Percentiles rank a stretch among this genome's conserved stretches.
Conservation (phyloP, 148 eudicot species). For the Rhododendron griersonianum region DNA sequence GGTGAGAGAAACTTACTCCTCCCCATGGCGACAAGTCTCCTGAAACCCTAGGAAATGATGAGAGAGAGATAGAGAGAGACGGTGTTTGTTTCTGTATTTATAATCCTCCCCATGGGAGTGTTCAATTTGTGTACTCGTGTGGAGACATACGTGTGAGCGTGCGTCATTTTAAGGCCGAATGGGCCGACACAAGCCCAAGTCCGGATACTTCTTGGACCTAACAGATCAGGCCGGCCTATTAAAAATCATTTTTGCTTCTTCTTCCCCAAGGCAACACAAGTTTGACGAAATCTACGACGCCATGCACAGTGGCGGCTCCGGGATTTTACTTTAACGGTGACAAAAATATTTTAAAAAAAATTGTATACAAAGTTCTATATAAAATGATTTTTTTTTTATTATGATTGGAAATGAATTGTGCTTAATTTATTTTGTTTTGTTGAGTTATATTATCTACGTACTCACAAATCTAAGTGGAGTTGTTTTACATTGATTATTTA, state of each 20-base stretch:
- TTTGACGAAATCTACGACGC: not conserved
- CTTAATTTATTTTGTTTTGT: too few species aligned
- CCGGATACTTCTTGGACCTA: not conserved
- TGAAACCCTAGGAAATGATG: not conserved
- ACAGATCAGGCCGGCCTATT: not conserved
- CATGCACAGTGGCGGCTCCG: too few species aligned
- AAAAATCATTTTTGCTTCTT: not conserved
- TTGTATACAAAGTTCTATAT: too few species aligned
- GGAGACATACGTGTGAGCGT: slow-evolving; percentile 23
- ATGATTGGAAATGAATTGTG: too few species aligned
- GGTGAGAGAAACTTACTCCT: slow-evolving; percentile 20
- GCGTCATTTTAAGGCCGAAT: slow-evolving; percentile 10
- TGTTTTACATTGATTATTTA: too few species aligned
- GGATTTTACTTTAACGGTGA: too few species aligned
- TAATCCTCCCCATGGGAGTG: not conserved
- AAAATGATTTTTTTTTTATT: too few species aligned
- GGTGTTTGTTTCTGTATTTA: not conserved
- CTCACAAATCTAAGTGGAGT: too few species aligned
- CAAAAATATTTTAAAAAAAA: too few species aligned
- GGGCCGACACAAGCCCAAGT: slow-evolving; percentile 4
- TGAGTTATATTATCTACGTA: too few species aligned
- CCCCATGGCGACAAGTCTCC: slow-evolving; percentile 20
- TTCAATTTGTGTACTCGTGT: not conserved
- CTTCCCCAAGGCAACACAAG: not conserved
- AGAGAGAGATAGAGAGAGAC: not conserved